Base-by-base conservation (phyloP, 2,329 filamentous ascomycete species). In the Ceratocystis huliohia region DNA sequence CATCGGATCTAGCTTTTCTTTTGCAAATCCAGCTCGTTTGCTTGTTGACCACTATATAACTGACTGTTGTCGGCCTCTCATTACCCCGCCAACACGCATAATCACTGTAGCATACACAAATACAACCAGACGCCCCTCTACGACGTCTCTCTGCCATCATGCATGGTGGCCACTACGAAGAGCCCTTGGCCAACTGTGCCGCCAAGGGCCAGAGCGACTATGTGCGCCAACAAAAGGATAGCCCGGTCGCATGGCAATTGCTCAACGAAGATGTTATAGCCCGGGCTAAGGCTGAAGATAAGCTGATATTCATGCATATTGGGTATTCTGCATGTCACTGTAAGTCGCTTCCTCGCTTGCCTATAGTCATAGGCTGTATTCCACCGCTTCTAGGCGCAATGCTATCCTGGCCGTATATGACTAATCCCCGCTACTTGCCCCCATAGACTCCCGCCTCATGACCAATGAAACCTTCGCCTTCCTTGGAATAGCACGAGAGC, bases 241-340 rank as follows among this genome's bases (percentile, higher is more conserved):
- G 95, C 74, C 85, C 87, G 1, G 92, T 97, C 46, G 86, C 87
- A 71, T 99, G 94, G 94, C 94, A 99, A 79, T 80, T 90, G 68
- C 89, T 96, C 80, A 88, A 88, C 70, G 81, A 87, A 25, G 86
- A 91, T 72, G 85, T 90, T 17, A 80, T 96, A 65, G 82, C 83
- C 69, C 80, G 91, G 61, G 93, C 94, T 17, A 88, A 84, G 74
- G 84, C 81, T 71, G 85, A 92, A 71, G 95, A 97, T 75, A 89
- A 91, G 72, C 81, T 96, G 67, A 86, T 99, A 68, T 97, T 96
- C 73, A 80, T 97, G 69, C 95, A 93, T 74, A 92, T 97, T 72
- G 94, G 94, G 62, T 99, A 96, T 78, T 88, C 88, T 22, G 91
- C 94, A 53, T 97, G 94, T 74, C 93, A 97, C 78, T 96, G 94